Conservation (phyloP, 306 rosid species). For the Rosa chinensis region DNA sequence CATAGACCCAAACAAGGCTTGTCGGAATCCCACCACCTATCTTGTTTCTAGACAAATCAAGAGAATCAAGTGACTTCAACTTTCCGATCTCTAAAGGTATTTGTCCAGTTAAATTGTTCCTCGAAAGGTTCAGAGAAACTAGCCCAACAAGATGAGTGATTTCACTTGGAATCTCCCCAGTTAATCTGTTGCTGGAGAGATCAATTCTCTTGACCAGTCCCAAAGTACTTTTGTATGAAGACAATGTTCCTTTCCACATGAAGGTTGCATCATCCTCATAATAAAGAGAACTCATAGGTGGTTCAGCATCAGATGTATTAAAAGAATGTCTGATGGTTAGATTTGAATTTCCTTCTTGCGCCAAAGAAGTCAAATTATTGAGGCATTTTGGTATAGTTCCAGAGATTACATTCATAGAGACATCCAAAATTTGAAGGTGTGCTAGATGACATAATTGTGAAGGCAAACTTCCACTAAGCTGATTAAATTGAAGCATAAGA, state of each 20-base stretch:
- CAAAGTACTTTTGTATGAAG: neutral
- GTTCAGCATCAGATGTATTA: neutral
- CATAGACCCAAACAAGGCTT: neutral
- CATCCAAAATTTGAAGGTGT: conserved; percentile 11
- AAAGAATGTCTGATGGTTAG: fast-evolving
- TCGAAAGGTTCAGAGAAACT: conserved; percentile 2
- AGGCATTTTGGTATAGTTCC: conserved; percentile 2
- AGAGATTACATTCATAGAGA: neutral
- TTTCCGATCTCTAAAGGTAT: conserved; percentile 25
- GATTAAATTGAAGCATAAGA: conserved; percentile 9
- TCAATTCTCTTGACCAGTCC: conserved; percentile 14
- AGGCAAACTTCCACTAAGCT: conserved; percentile 6
- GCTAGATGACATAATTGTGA: neutral
- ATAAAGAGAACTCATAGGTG: neutral
- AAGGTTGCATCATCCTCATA: neutral
- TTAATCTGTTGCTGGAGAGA: conserved; percentile 34
- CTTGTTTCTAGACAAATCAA: conserved; percentile 34
- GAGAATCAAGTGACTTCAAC: neutral
- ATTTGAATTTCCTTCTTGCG: neutral
- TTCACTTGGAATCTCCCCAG: conserved; percentile 25
- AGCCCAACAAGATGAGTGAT: conserved; percentile 2
- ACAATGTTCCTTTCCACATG: conserved; percentile 6
- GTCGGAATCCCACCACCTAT: conserved; percentile 29
- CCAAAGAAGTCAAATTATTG: neutral
- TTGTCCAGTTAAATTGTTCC: conserved; percentile 25